Evolutionary conservation across 1,139 yeast species (phyloP).

Genomic region (Zygotorulaspora mrakii): DNA sequence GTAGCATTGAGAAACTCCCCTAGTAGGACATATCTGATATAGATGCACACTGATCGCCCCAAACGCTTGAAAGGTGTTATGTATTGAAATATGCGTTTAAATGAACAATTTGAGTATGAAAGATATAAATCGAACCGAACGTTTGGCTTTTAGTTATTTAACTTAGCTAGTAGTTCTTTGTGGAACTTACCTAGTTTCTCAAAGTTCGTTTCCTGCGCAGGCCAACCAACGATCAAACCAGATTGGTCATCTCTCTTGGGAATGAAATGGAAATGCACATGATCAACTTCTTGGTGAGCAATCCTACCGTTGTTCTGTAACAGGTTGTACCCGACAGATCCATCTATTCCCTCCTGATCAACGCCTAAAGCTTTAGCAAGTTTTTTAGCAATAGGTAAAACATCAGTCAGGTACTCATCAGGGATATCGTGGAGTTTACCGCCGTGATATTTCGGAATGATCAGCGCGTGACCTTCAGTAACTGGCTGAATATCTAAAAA

Average conservation of each 20-base stretch:
- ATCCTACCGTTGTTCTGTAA: conserved; percentile 89
- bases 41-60: too few relatives aligned
- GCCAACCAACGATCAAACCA: conserved; percentile 90
- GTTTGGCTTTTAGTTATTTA: conserved; percentile 33
- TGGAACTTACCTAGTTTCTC: conserved; percentile 65
- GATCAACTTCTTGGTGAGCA: conserved; percentile 93
- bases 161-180: conserved; percentile 53
- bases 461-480: conserved; percentile 77
- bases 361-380: conserved; percentile 67
- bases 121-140: not conserved
- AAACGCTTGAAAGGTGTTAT: not conserved
- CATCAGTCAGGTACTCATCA: conserved; percentile 78
- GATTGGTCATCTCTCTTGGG: conserved; percentile 71
- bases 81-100: not conserved
- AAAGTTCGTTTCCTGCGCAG: conserved; percentile 71
- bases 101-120: not conserved
- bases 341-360: conserved; percentile 61
- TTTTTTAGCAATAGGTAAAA: conserved; percentile 82
- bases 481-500: conserved; percentile 91
- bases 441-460: conserved; percentile 90
- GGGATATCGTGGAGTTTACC: conserved; percentile 86
- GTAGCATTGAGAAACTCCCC: too few relatives aligned
- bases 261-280: conserved; percentile 93
- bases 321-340: conserved; percentile 74
- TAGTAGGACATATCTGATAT: too few relatives aligned